phyloP scores from a whole-genome alignment of 495 filamentous ascomycete species.

The Umbilicaria muhlenbergii region DNA sequence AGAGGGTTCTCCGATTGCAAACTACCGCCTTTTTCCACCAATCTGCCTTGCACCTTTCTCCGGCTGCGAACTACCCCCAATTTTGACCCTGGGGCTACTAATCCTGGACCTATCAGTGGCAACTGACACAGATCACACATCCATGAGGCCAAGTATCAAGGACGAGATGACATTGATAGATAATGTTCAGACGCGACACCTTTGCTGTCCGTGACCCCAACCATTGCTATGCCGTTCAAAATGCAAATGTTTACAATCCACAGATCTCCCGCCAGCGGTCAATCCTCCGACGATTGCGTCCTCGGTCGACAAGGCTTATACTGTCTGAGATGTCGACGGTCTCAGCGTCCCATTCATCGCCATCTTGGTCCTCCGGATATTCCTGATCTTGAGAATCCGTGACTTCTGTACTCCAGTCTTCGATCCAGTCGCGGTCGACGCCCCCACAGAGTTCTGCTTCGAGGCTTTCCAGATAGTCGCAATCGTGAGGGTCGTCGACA shows the following conservation, averaged over 20 bases:
- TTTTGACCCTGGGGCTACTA: too few relatives aligned
- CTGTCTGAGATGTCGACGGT: slow-evolving; percentile 7
- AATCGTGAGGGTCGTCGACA: background rate
- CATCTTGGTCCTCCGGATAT: background rate
- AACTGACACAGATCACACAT: too few relatives aligned
- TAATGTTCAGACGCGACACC: too few relatives aligned
- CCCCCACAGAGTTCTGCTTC: background rate
- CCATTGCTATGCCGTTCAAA: too few relatives aligned
- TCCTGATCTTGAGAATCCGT: background rate
- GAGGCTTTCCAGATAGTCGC: background rate
- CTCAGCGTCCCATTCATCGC: slow-evolving; percentile 5
- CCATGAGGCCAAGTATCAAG: too few relatives aligned
- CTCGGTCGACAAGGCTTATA: slow-evolving; percentile 2
- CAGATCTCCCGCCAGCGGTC: slow-evolving; percentile 3
- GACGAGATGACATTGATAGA: too few relatives aligned
- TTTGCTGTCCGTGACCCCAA: too few relatives aligned
- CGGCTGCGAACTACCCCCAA: too few relatives aligned
- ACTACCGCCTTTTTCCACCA: too few relatives aligned
- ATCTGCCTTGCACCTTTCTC: too few relatives aligned
- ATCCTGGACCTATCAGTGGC: too few relatives aligned
- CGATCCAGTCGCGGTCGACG: background rate
- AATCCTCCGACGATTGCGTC: slow-evolving; percentile 3
- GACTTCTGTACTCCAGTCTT: slow-evolving; percentile 1
- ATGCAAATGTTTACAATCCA: background rate
- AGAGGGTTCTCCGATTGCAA: too few relatives aligned